Evolutionary conservation across 495 filamentous ascomycete species (phyloP), one percentile per base, ranked within the genome.

Genomic region (Neurospora africana): DNA sequence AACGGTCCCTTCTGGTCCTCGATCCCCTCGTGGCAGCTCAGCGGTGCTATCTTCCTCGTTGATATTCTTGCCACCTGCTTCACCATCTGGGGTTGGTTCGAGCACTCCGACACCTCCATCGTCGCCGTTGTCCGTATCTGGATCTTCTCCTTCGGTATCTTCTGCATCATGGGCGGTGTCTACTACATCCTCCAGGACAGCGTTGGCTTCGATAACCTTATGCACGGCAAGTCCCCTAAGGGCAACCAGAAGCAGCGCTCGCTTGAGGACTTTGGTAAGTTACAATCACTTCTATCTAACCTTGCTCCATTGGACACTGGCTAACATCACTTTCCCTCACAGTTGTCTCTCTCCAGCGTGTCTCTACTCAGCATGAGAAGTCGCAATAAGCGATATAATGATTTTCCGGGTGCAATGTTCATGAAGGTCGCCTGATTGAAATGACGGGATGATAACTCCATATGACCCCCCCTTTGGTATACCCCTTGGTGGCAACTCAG

Each of bases 101-200:
- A 77, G 76, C 80, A 84, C 74, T 83, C 86, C 11, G 82, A 86
- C 67, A 95, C 90, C 35, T 90, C 87, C 74, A 91, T 92, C 72
- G 87, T 95, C 70, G 87, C 93, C 41, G 89, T 96, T 68, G 86
- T 95, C 76, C 91, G 93, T 83, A 88, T 95, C 78, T 97, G 92
- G 92, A 87, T 94, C 78, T 94, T 93, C 83, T 93, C 93, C 4
- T 89, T 95, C 78, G 93, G 93, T 77, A 85, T 96, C 74, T 93
- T 96, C 78, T 78, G 75, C 76, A 71, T 81, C 75, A 83, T 86
- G 83, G 85, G 82, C 72, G 83, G 83, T 81, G 79, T 87, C 74
- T 94, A 93, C 84, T 90, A 92, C 80, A 84, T 93, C 76, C 86
- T 97, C 75, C 90, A 93, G 76, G 89, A 88, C 80, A 93, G 89